Percentiles rank a stretch among this genome's conserved stretches.
phyloP scores from a whole-genome alignment of 1,284 basidiomycete genomes.

The Hortiboletus rubellus region DNA sequence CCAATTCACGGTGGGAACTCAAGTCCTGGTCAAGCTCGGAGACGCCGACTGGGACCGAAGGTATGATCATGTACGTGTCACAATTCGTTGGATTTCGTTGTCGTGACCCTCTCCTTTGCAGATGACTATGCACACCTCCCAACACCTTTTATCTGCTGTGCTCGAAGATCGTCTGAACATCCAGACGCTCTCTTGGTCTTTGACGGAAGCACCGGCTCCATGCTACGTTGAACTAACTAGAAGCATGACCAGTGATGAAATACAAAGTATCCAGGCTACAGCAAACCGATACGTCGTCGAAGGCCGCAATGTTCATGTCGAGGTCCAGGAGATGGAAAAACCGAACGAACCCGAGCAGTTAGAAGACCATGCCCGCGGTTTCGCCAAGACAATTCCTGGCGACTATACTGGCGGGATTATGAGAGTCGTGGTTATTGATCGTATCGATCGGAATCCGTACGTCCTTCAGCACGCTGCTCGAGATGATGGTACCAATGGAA shows the following conservation, averaged over 20 bases:
- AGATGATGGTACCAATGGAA: not conserved
- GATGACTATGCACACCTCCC: conserved; percentile 84
- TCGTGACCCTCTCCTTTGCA: conserved; percentile 30
- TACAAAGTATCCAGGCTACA: too few relatives aligned
- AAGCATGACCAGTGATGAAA: too few relatives aligned
- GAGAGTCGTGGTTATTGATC: conserved; percentile 78
- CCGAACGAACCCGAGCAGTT: conserved; percentile 39
- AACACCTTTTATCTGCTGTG: conserved; percentile 82
- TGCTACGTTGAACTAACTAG: too few relatives aligned
- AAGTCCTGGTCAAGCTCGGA: conserved; percentile 56
- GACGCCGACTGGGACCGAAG: conserved; percentile 68
- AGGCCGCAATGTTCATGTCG: conserved; percentile 42
- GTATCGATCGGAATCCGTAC: conserved; percentile 77
- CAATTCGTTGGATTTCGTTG: not conserved
- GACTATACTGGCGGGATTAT: conserved; percentile 55
- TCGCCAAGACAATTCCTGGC: conserved; percentile 60
- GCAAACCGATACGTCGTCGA: too few relatives aligned
- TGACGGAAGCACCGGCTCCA: conserved; percentile 56
- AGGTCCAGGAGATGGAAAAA: conserved; percentile 64
- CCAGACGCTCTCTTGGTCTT: conserved; percentile 84
- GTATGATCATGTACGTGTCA: conserved; percentile 68
- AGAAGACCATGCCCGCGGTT: conserved; percentile 45
- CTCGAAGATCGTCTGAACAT: conserved; percentile 67
- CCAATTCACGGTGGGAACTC: too few relatives aligned
- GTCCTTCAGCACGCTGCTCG: not conserved